Evolutionary conservation across 495 filamentous ascomycete species (phyloP).

Genomic region (Bryoglossum gracile): DNA sequence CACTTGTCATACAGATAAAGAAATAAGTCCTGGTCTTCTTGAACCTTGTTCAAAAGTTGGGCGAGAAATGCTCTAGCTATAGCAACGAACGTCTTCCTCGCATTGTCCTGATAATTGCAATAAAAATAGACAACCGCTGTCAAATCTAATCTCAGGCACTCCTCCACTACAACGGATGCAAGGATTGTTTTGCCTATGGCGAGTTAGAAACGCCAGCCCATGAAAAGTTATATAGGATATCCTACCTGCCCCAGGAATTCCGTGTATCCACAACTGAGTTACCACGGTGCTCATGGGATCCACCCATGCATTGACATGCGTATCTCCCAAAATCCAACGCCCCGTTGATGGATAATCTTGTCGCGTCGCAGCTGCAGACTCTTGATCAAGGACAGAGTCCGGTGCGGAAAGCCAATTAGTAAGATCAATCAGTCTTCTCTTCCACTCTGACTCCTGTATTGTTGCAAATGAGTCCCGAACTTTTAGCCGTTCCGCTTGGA

Average conservation of each 20-base stretch:
- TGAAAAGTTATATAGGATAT: neutral
- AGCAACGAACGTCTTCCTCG: constrained; percentile 26
- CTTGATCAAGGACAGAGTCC: constrained; percentile 26
- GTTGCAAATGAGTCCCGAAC: constrained; percentile 4
- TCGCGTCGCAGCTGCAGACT: constrained; percentile 25
- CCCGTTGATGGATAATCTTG: constrained; percentile 24
- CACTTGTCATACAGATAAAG: constrained; percentile 29
- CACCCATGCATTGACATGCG: constrained; percentile 28
- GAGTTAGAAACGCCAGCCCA: neutral
- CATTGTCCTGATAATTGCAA: constrained; percentile 31
- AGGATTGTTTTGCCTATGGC: constrained; percentile 37
- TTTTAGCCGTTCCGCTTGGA: neutral
- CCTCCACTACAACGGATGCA: constrained; percentile 33
- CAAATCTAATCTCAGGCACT: constrained; percentile 16
- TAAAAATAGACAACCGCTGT: constrained; percentile 34
- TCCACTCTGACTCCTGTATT: too few species aligned
- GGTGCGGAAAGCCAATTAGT: constrained; percentile 30
- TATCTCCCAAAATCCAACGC: constrained; percentile 30
- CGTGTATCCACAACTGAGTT: constrained; percentile 37
- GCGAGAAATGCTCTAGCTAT: constrained; percentile 31
- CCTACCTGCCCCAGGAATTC: constrained; percentile 40
- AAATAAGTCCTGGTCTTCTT: constrained; percentile 26
- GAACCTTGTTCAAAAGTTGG: constrained; percentile 32
- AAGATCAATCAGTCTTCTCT: too few species aligned
- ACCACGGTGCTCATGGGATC: constrained; percentile 8